A percentile compares a stretch with the other conserved stretches of the same genome.
phyloP scores from a whole-genome alignment of 148 eudicot genomes.

The Persicaria maculosa region DNA sequence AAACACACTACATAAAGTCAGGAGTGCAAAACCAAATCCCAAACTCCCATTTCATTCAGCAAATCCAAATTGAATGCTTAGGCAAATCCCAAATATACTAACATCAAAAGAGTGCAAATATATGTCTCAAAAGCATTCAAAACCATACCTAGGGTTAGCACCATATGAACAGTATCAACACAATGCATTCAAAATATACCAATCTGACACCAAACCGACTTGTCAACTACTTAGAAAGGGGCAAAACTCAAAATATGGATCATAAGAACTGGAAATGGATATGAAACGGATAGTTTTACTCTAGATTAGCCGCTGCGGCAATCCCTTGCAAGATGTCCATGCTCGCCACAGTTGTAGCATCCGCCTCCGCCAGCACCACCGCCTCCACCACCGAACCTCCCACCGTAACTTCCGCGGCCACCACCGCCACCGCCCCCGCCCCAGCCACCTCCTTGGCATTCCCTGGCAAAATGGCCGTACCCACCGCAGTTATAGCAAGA shows the following conservation, averaged over 20 bases:
- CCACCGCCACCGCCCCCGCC: not conserved
- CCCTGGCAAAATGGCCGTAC: conserved; percentile 26
- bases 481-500: conserved; percentile 23
- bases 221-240: not conserved
- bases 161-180: conserved; percentile 1
- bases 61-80: not conserved
- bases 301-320: conserved; percentile 18
- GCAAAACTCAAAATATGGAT: conserved; percentile 2
- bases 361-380: conserved; percentile 31
- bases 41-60: not conserved
- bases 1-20: not conserved
- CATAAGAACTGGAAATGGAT: conserved; percentile 6
- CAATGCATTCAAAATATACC: conserved; percentile 12
- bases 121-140: conserved; percentile 16
- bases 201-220: conserved; percentile 5
- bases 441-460: conserved; percentile 7
- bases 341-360: conserved; percentile 26
- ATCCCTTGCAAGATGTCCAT: conserved; percentile 46
- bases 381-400: not conserved
- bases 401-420: not conserved
- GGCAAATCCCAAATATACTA: conserved; percentile 6
- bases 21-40: not conserved
- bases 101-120: not conserved
- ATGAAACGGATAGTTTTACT: not conserved
- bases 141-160: not conserved